Base-by-base conservation (phyloP, 352 stramenopile genomes). In the Phytophthora crassamura region DNA sequence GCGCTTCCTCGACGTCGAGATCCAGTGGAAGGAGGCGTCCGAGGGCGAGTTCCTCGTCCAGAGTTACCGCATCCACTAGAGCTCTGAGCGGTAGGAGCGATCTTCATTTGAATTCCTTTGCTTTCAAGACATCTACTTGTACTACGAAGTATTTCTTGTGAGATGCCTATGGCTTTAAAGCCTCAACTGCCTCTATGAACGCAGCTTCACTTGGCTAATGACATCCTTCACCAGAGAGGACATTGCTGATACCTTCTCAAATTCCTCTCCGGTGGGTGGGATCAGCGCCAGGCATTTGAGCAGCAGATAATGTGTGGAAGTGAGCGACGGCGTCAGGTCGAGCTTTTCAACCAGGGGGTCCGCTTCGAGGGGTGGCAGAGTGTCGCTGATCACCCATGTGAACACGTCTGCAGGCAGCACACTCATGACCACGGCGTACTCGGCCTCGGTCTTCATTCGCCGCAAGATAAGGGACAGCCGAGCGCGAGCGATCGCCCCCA, bases 1-100 rank as follows among this genome's bases (percentile, higher is more conserved):
- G 36, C 93, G 95, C 45, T 97, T 97, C 65, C 80, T 98, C 36
- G 95, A 98, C 64, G 91, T 98, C 34, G 77, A 92, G 63, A 78
- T 97, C 43, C 68, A 89, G 65, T 95, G 86, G 85, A 87, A 90
- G 58, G 70, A 80, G 47, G 40, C 65, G 9, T 59, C 66, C 4
- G 76, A 85, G 28, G 47, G 36, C 33, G 72, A 64, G 12, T 82
- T 80, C 54, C 68, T 70, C 41, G 71, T 80, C 58, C 80, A 95
- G 58, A 75, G 72, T 30, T 97, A 91, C 70, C 78, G 82, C 35
- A 85, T 97, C 67, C 88, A 94, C 42, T 93, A 93, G 75, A 77
- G 14, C 1, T 65, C 53, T 47, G 48, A 61, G 41, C 7, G 25
- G 18, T 61, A 73, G n/a, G 43, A 54, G 18, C 35, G n/a, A 58